Conservation (phyloP, 2,329 filamentous ascomycete genomes). For the Zalaria obscura region DNA sequence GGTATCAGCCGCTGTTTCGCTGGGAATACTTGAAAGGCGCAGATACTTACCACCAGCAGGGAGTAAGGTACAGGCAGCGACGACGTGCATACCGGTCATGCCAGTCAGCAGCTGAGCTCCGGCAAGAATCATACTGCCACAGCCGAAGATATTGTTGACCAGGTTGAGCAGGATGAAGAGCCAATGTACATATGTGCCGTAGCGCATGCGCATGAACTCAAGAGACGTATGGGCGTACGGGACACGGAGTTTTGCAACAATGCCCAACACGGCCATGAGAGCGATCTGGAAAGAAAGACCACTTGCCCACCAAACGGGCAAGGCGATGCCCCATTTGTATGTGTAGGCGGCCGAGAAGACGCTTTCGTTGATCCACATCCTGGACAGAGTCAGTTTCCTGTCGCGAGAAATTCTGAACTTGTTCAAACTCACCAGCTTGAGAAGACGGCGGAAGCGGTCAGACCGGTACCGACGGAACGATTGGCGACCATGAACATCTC, state of each 20-base stretch:
- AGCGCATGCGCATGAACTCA: constrained; percentile 31
- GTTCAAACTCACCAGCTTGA: constrained; percentile 12
- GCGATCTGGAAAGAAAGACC: constrained; percentile 34
- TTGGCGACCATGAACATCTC: constrained; percentile 29
- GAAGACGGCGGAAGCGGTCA: constrained; percentile 19
- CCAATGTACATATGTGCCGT: constrained; percentile 12
- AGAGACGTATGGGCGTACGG: constrained; percentile 37
- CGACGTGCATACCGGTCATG: constrained; percentile 33
- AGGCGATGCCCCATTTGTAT: constrained; percentile 15
- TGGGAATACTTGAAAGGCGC: not conserved
- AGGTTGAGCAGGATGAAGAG: constrained; percentile 15
- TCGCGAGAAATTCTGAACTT: not conserved
- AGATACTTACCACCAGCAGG: constrained; percentile 27
- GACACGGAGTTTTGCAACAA: constrained; percentile 34
- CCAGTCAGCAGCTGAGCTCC: constrained; percentile 14
- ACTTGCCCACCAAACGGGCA: constrained; percentile 20
- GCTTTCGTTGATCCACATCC: constrained; percentile 31
- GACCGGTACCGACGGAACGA: constrained; percentile 12
- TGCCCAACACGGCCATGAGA: constrained; percentile 34
- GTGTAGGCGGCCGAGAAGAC: constrained; percentile 23
- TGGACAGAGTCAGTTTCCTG: not conserved
- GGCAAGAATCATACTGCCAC: constrained; percentile 15
- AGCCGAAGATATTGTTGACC: constrained; percentile 25
- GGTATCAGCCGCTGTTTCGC: not conserved
- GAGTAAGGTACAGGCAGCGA: constrained; percentile 32